These are phyloP conservation scores for Hirsutella thompsonii DNA, from an alignment of 2,329 filamentous ascomycete species.

Conservation along the genomic window DNA sequence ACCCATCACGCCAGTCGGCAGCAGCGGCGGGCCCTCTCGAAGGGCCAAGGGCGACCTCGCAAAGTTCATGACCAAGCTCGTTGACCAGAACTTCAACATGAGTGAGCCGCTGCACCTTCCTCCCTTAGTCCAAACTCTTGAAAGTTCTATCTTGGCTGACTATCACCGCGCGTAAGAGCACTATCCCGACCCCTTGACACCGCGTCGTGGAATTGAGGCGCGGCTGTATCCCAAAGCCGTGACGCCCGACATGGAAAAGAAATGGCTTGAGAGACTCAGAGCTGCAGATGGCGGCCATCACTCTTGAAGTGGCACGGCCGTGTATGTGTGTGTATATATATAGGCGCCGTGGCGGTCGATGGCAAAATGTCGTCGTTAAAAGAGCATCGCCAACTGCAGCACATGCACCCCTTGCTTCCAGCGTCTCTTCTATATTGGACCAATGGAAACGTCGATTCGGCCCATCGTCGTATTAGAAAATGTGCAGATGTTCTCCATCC, in stretches of 20 bases:
- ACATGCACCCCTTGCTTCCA: too few relatives aligned
- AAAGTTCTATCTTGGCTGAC: slow-evolving; percentile 4
- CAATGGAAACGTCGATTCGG: too few relatives aligned
- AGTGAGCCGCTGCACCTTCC: slow-evolving; percentile 21
- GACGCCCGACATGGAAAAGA: slow-evolving; percentile 26
- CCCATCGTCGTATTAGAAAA: too few relatives aligned
- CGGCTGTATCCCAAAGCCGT: slow-evolving; percentile 23
- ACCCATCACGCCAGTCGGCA: slow-evolving; percentile 4
- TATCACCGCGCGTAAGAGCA: slow-evolving; percentile 15
- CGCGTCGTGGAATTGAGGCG: slow-evolving; percentile 18
- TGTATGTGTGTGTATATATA: too few relatives aligned
- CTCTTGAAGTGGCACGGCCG: not conserved
- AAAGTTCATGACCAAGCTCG: slow-evolving; percentile 20
- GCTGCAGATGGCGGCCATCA: slow-evolving; percentile 1
- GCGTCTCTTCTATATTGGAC: too few relatives aligned
- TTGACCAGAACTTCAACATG: slow-evolving; percentile 32
- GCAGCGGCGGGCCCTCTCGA: slow-evolving; percentile 15
- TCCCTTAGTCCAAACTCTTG: not conserved
- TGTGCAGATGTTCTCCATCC: too few relatives aligned
- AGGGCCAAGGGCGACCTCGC: slow-evolving; percentile 32
- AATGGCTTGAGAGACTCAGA: slow-evolving; percentile 21
- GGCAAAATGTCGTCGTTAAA: not conserved
- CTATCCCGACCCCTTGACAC: slow-evolving; percentile 34
- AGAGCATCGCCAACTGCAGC: too few relatives aligned
- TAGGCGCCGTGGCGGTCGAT: not conserved